A percentile compares a stretch with the other conserved stretches of the same genome.
These are phyloP conservation scores for Iris macrosiphon DNA, from an alignment of 106 monocot genomes.

Conservation along the genomic window DNA sequence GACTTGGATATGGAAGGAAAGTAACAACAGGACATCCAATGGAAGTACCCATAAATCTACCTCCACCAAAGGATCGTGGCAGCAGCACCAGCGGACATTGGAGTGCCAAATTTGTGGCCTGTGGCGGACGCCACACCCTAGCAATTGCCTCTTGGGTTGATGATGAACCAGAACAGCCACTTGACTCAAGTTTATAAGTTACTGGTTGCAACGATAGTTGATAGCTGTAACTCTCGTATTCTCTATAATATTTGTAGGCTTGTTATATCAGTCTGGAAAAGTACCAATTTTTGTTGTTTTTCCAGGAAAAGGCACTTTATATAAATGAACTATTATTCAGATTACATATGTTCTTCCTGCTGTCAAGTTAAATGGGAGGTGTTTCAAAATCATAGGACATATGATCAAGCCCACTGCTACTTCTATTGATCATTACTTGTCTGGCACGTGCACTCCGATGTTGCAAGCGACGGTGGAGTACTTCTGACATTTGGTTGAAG, in stretches of 20 bases:
- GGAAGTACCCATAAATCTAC: slow-evolving; percentile 53
- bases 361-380: slow-evolving; percentile 4
- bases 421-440: slow-evolving; percentile 22
- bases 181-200: not conserved
- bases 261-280: too few relatives aligned
- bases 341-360: too few relatives aligned
- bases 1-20: slow-evolving; percentile 66
- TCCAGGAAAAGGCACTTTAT: too few relatives aligned
- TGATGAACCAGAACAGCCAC: slow-evolving; percentile 11
- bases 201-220: too few relatives aligned
- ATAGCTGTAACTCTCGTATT: too few relatives aligned
- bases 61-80: slow-evolving; percentile 30
- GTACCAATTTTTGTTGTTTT: too few relatives aligned
- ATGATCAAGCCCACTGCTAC: slow-evolving; percentile 34
- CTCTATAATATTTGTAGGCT: too few relatives aligned
- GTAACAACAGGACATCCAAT: slow-evolving; percentile 60
- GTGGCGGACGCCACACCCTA: slow-evolving; percentile 87
- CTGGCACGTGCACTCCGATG: slow-evolving; percentile 74
- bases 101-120: slow-evolving; percentile 47
- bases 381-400: slow-evolving; percentile 13
- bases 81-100: slow-evolving; percentile 24
- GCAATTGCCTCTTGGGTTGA: slow-evolving; percentile 71
- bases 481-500: slow-evolving; percentile 78
- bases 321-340: too few relatives aligned
- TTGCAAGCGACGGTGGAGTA: slow-evolving; percentile 77